phyloP scores from a whole-genome alignment of 176 grass and related monocot genomes.

The Oryza coarctata region DNA sequence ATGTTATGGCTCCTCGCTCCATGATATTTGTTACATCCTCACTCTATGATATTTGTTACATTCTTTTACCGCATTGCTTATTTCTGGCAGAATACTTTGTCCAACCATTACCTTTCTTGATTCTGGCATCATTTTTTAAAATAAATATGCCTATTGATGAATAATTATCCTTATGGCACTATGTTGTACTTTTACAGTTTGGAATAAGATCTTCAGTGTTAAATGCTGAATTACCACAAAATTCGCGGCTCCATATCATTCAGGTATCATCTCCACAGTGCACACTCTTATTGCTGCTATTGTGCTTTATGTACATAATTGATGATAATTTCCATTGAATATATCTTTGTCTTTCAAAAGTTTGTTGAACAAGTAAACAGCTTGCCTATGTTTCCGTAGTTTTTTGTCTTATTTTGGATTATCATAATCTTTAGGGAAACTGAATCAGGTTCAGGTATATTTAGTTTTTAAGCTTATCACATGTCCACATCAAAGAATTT shows the following conservation, averaged over 20 bases:
- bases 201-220: constrained; percentile 86
- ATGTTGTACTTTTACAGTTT: constrained; percentile 53
- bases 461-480: not conserved
- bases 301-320: constrained; percentile 11
- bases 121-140: constrained; percentile 8
- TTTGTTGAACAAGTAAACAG: not conserved
- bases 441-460: not conserved
- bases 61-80: not conserved
- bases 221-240: constrained; percentile 98
- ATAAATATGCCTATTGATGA: not conserved
- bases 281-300: not conserved
- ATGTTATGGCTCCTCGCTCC: constrained; percentile 8
- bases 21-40: constrained; percentile 3
- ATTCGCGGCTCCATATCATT: constrained; percentile 97
- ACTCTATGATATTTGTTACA: not conserved
- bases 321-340: not conserved
- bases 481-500: not conserved
- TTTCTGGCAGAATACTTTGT: not conserved
- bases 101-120: constrained; percentile 12
- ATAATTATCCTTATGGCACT: constrained; percentile 2
- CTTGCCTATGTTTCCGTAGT: not conserved
- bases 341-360: not conserved
- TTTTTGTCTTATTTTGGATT: not conserved
- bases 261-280: constrained; percentile 46
- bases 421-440: not conserved